Conservation (phyloP, 495 filamentous ascomycete genomes). For the Penicillium macrosclerotiorum region DNA sequence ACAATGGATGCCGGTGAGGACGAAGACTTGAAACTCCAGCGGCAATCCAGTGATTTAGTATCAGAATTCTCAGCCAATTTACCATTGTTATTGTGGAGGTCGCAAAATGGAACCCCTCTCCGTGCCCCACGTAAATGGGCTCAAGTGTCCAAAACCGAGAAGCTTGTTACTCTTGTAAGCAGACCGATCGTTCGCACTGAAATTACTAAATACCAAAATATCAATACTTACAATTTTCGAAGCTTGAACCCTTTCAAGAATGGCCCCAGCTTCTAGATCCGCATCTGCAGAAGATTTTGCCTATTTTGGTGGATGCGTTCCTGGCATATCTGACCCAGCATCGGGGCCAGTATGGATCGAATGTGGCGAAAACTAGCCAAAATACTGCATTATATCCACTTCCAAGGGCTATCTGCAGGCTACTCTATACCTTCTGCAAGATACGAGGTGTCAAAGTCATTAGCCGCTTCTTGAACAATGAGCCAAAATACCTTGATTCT, state of each 20-base stretch:
- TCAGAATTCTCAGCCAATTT: conserved; percentile 58
- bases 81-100: conserved; percentile 50
- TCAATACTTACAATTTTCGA: too few relatives aligned
- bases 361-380: conserved; percentile 26
- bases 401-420: conserved; percentile 66
- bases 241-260: conserved; percentile 94
- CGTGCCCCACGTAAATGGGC: conserved; percentile 43
- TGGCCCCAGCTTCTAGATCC: conserved; percentile 95
- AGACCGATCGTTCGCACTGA: background rate
- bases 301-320: conserved; percentile 69
- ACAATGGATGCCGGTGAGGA: conserved; percentile 56
- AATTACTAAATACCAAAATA: background rate
- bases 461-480: conserved; percentile 82
- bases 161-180: conserved; percentile 44
- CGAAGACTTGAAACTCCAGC: conserved; percentile 70
- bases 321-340: conserved; percentile 59
- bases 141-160: conserved; percentile 38
- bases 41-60: conserved; percentile 65
- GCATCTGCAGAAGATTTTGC: conserved; percentile 70
- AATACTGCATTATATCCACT: conserved; percentile 50
- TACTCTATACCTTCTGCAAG: conserved; percentile 93
- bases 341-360: conserved; percentile 35
- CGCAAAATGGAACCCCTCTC: conserved; percentile 21
- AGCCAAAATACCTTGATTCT: conserved; percentile 77
- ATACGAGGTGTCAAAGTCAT: conserved; percentile 91